Base-by-base conservation (phyloP, 1,284 basidiomycete species). In the Tilletiopsis washingtonensis region DNA sequence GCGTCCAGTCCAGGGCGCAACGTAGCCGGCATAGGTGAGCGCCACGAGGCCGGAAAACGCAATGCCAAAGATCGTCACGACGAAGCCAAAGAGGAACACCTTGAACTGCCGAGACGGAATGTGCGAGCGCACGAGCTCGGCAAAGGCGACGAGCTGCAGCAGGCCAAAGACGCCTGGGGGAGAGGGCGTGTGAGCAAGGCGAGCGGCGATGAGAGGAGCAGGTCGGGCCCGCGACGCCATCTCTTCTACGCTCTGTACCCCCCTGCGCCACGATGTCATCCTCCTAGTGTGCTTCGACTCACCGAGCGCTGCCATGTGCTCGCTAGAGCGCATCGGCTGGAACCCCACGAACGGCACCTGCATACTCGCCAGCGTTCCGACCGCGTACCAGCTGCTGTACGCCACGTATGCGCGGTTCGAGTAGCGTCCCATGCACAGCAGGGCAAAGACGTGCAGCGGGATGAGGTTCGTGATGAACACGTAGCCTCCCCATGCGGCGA, bases 391-490 rank as follows among this genome's bases (percentile, higher is more conserved):
- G 12, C 88, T 85, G 29, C 88, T 94, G 77, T 97, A 99, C 4
- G 86, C 87, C 15, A 93, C 85, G 74, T 99, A 99, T 47, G 98
- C 81, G 19, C 90, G 83, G 69, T 81, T 84, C 64, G 84, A 89
- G 79, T 84, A 99, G 43, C 94, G 82, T n/a, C 93, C 93, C 94
- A 98, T 98, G 40, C 96, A 78, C 54, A 97, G 81, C 51, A 99
- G 82, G 38, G 88, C 85, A 23, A 98, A 81, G 0, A 86, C 88
- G 68, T 99, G 94, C 2, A 99, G 78, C 27, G 94, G 94, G 53
- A 98, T 90, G 91, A 99, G 97, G 80, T 99, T 99, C 51, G 94
- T 99, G 76, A 99, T 99, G 80, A 98, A 99, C 1, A 89, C 94
- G 76, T 98, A 99, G 61, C 94, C 94, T 44, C 94, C 94, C 94